Percentiles rank a stretch among this genome's conserved stretches.
Conservation (phyloP, 805 yeast genomes). For the Myxozyma mucilagina region DNA sequence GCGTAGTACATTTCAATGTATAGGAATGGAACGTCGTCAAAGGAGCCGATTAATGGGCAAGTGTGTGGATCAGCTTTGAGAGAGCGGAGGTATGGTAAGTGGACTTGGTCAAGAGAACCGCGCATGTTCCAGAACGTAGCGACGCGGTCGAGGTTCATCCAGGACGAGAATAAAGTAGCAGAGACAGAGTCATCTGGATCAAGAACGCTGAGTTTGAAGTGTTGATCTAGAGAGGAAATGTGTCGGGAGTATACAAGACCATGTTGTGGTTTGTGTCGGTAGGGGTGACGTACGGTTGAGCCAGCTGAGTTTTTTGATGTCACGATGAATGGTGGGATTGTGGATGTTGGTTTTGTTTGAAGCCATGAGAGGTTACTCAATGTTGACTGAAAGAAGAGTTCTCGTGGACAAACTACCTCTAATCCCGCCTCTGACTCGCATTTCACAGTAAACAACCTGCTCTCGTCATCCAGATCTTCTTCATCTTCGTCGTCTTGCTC, state of each 20-base stretch:
- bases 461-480: too few relatives aligned
- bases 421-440: too few relatives aligned
- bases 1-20: constrained; percentile 36
- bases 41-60: constrained; percentile 30
- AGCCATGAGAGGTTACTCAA: background rate
- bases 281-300: constrained; percentile 5
- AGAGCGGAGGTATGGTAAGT: constrained; percentile 23
- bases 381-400: background rate
- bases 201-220: constrained; percentile 18
- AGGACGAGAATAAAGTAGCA: constrained; percentile 22
- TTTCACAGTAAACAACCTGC: too few relatives aligned
- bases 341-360: background rate
- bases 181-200: constrained; percentile 13
- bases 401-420: background rate
- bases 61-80: constrained; percentile 27
- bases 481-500: too few relatives aligned
- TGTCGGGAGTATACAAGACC: constrained; percentile 30
- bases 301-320: constrained; percentile 3
- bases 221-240: constrained; percentile 26
- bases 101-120: constrained; percentile 20
- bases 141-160: constrained; percentile 36
- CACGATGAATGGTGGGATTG: background rate
- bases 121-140: constrained; percentile 34
- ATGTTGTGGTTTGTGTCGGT: constrained; percentile 1
- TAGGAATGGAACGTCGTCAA: constrained; percentile 30